Base-by-base conservation (phyloP, 352 stramenopile species). In the Heterotrichella gracilis region DNA sequence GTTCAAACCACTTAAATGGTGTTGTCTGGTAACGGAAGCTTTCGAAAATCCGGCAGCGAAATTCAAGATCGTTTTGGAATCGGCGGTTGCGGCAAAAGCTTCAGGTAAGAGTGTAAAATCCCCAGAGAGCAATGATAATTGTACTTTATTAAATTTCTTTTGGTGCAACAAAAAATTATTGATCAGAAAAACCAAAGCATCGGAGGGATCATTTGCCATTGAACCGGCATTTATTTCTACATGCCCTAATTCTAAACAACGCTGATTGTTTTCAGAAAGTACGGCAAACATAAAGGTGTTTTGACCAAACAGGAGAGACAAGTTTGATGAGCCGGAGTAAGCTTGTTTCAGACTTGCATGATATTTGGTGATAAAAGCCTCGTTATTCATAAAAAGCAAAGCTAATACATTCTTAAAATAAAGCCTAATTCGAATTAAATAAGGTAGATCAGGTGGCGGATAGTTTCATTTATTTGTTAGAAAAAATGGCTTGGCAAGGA, bases 91-190 rank as follows among this genome's bases (percentile, higher is more conserved):
- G 32, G 32, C 32, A n/a, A 53, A 53, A 53, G 32, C 32, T n/a
- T 53, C 32, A n/a, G 32, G 32, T n/a, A 53, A 9, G n/a, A 53
- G 32, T 53, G 32, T 53, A 53, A 53, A 53, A n/a, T 53, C 32
- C 9, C n/a, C 9, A 53, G 9, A 17, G 9, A 53, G n/a, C 9
- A 53, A 53, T 9, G 32, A 9, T 17, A 53, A 17, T 9, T 53
- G 32, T n/a, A 53, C 32, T 53, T 53, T 53, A 53, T 53, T n/a
- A n/a, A 53, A 53, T 53, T 53, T 53, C n/a, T 53, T 53, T n/a
- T n/a, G 9, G 9, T 53, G 32, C 32, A 53, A 53, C 9, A 53
- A 53, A 53, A 17, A 53, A n/a, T 53, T 53, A 9, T 53, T 9
- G 9, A 53, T 53, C 32, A 53, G n/a, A 53, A 53, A 53, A 53